Conservation (phyloP, 495 filamentous ascomycete species). For the Hyaloscypha hepaticicola region DNA sequence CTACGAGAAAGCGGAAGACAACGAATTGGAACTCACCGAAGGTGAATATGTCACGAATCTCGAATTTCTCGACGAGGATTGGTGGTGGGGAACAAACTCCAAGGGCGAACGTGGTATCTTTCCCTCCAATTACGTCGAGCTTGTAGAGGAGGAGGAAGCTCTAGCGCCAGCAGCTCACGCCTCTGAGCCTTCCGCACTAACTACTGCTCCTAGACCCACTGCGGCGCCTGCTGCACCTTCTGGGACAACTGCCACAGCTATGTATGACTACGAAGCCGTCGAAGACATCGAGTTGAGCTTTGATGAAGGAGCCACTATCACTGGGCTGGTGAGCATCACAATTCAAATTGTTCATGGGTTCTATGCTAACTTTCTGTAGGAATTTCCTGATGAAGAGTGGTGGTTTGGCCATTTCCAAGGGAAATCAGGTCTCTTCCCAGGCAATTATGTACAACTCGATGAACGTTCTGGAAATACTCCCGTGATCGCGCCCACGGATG, state of each 20-base stretch:
- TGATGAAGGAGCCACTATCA: constrained; percentile 81
- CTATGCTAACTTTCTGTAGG: constrained; percentile 46
- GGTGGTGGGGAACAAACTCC: constrained; percentile 92
- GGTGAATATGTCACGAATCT: constrained; percentile 91
- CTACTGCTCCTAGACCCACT: constrained; percentile 14
- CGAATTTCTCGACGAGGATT: constrained; percentile 95
- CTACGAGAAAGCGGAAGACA: constrained; percentile 96
- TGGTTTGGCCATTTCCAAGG: constrained; percentile 88
- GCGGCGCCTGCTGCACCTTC: constrained; percentile 35
- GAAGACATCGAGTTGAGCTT: constrained; percentile 98
- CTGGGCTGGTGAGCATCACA: constrained; percentile 36
- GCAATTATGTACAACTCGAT: constrained; percentile 74
- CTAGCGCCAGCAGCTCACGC: constrained; percentile 22
- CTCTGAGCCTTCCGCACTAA: constrained; percentile 37
- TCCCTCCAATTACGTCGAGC: constrained; percentile 94
- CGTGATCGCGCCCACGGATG: too few relatives aligned
- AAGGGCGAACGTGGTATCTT: constrained; percentile 85
- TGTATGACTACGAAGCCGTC: constrained; percentile 96
- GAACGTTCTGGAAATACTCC: too few relatives aligned
- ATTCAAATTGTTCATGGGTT: neutral
- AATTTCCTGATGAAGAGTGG: constrained; percentile 99
- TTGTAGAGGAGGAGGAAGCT: constrained; percentile 54
- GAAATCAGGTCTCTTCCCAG: constrained; percentile 84
- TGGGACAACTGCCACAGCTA: constrained; percentile 71
- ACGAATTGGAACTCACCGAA: constrained; percentile 90